Evolutionary conservation across 2,329 filamentous ascomycete genomes (phyloP), one percentile per base, ranked within the genome.

Genomic region (Fusarium nurragi): DNA sequence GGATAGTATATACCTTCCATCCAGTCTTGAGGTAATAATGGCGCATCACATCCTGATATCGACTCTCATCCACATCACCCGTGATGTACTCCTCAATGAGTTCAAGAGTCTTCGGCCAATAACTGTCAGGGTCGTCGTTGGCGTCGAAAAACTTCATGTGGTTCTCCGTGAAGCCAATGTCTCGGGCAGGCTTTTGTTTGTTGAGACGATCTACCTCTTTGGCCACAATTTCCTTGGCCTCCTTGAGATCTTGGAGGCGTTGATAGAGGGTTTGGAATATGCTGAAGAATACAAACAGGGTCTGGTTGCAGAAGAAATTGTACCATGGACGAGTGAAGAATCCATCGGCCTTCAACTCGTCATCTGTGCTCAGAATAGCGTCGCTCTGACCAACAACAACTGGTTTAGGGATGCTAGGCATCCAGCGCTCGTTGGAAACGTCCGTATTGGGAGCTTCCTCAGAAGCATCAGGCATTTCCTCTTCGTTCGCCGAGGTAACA

Each of bases 251-350:
- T 64, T 90, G 83, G 14, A 99, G 84, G 37, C 95, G 89, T 71
- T 89, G 87, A 78, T 97, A 98, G 6, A 99, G 82, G n/a, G 90
- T 91, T 74, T 97, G 88, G 76, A 99, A 95, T 61, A 97, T 89
- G 69, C 90, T 92, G 81, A 99, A 91, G 83, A 99, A 98, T 77
- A 95, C 94, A 75, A 93, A 97, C 59, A 99, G 90, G 5, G 90
- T 92, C 71, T 93, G 87, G 76, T 97, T 98, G 75, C 90, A 90
- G 80, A 96, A 99, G 75, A 98, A 88, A 74, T 94, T 94, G 81
- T 93, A 97, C 78, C 87, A 89, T 12, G 88, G 88, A 43, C 94
- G 91, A 68, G 85, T 84, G 78, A 95, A 97, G 56, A 91, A 89
- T 48, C 93, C 91, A 61, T 97, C 93, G 60, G 79, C 90, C 82